These are phyloP conservation scores for Leccinum variicolor DNA, from an alignment of 768 basidiomycete genomes.

Conservation along the genomic window DNA sequence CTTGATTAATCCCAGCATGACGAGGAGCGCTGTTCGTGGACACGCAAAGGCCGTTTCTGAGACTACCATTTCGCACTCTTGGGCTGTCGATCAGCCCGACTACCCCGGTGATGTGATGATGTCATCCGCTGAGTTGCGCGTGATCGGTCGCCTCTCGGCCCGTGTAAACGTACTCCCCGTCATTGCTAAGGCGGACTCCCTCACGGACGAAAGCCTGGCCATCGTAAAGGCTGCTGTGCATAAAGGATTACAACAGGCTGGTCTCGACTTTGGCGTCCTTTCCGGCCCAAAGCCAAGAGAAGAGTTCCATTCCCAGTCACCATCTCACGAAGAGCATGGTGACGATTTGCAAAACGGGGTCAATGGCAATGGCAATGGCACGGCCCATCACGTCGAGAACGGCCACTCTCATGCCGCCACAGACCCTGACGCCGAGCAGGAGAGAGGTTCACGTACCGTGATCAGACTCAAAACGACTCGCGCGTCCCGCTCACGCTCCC, in stretches of 20 bases:
- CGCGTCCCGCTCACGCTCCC: conserved; percentile 61
- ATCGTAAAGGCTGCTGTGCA: conserved; percentile 74
- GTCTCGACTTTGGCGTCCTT: conserved; percentile 78
- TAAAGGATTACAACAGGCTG: conserved; percentile 59
- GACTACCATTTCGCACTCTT: conserved; percentile 51
- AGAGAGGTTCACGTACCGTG: conserved; percentile 65
- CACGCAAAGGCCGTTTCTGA: conserved; percentile 61
- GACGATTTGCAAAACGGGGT: conserved; percentile 25
- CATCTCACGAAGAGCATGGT: conserved; percentile 13
- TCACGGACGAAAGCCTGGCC: conserved; percentile 73
- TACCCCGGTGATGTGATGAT: conserved; percentile 53
- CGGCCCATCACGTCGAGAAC: conserved; percentile 29
- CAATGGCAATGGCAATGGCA: conserved; percentile 20
- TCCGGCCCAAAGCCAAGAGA: conserved; percentile 37
- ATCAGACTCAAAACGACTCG: conserved; percentile 59
- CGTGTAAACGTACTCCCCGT: conserved; percentile 82
- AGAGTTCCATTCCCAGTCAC: conserved; percentile 8
- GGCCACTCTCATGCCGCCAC: conserved; percentile 22
- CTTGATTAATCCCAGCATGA: conserved; percentile 77
- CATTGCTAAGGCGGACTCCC: conserved; percentile 74
- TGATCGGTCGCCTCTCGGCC: conserved; percentile 69
- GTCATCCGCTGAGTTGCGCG: conserved; percentile 75
- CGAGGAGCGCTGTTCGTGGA: conserved; percentile 47
- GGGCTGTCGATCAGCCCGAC: conserved; percentile 48
- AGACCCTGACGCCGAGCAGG: conserved; percentile 46